Percentiles rank a stretch among this genome's conserved stretches.
Evolutionary conservation across 805 yeast genomes (phyloP).

Genomic region (Ogataea degrootiae): DNA sequence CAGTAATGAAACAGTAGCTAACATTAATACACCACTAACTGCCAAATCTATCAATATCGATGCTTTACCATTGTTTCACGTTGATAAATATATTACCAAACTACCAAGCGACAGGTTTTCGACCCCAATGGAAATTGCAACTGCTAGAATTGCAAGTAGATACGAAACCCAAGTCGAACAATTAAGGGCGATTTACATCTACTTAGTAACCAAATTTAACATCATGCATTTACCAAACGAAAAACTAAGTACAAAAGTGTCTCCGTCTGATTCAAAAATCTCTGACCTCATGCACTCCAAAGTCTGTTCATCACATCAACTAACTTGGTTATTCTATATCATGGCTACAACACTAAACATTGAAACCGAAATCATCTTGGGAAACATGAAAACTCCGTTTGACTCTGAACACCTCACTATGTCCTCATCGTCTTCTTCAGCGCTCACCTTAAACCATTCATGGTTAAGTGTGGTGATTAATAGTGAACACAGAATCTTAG

Average conservation of each 20-base stretch:
- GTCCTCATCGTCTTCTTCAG: constrained; percentile 33
- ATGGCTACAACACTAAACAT: constrained; percentile 68
- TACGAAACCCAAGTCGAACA: constrained; percentile 52
- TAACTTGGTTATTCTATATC: constrained; percentile 71
- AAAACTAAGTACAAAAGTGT: constrained; percentile 26
- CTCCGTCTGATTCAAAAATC: constrained; percentile 23
- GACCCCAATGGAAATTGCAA: constrained; percentile 51
- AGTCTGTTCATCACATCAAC: constrained; percentile 44
- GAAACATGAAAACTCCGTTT: constrained; percentile 79
- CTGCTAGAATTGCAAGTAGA: constrained; percentile 47
- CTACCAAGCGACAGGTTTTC: constrained; percentile 36
- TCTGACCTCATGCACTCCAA: constrained; percentile 25
- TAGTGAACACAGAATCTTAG: constrained; percentile 77
- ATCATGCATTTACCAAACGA: constrained; percentile 35
- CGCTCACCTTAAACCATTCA: constrained; percentile 66
- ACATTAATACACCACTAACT: neutral
- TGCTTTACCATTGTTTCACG: constrained; percentile 30
- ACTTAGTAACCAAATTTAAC: constrained; percentile 56
- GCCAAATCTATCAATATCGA: constrained; percentile 15
- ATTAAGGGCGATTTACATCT: constrained; percentile 59
- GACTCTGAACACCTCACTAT: constrained; percentile 33
- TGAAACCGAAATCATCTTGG: constrained; percentile 71
- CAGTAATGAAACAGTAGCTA: constrained; percentile 37
- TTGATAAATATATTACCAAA: constrained; percentile 39
- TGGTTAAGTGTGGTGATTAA: constrained; percentile 82